A percentile compares a stretch with the other conserved stretches of the same genome.
phyloP scores from a whole-genome alignment of 805 yeast species.

The Lipomyces spencermartinsiae region DNA sequence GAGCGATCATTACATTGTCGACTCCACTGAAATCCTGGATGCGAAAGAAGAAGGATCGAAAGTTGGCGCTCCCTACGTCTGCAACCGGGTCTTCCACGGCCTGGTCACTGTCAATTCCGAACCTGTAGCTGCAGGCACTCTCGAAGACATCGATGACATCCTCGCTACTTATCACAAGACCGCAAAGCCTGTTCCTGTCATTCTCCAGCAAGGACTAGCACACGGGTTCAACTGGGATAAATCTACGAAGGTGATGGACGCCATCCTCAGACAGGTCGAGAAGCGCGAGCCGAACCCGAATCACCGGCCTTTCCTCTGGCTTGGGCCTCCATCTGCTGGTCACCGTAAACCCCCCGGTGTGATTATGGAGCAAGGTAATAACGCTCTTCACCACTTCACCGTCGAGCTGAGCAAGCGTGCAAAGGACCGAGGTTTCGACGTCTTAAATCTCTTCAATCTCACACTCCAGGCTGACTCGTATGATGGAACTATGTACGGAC shows the following conservation, averaged over 20 bases:
- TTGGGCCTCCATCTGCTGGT: conserved; percentile 38
- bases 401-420: conserved; percentile 36
- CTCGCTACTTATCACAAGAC: conserved; percentile 38
- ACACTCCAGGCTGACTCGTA: conserved; percentile 36
- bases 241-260: conserved; percentile 36
- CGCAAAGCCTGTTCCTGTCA: conserved; percentile 37
- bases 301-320: conserved; percentile 37
- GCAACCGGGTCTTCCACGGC: conserved; percentile 39
- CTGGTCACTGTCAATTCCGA: conserved; percentile 28
- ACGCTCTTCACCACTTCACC: conserved; percentile 33
- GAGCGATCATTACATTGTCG: conserved; percentile 36
- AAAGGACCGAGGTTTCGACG: conserved; percentile 31
- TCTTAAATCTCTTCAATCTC: conserved; percentile 31
- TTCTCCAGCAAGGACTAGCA: conserved; percentile 35
- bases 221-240: conserved; percentile 38
- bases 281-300: conserved; percentile 37
- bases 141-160: conserved; percentile 37
- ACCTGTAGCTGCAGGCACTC: conserved; percentile 31
- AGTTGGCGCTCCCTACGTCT: conserved; percentile 35
- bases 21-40: conserved; percentile 38
- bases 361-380: conserved; percentile 38
- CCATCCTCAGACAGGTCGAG: conserved; percentile 30
- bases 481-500: conserved; percentile 37
- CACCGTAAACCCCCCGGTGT: conserved; percentile 39
- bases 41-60: conserved; percentile 34